Evolutionary conservation across 1,284 basidiomycete genomes (phyloP), one percentile per base, ranked within the genome.

Genomic region (Tetrapyrgos nigripes): DNA sequence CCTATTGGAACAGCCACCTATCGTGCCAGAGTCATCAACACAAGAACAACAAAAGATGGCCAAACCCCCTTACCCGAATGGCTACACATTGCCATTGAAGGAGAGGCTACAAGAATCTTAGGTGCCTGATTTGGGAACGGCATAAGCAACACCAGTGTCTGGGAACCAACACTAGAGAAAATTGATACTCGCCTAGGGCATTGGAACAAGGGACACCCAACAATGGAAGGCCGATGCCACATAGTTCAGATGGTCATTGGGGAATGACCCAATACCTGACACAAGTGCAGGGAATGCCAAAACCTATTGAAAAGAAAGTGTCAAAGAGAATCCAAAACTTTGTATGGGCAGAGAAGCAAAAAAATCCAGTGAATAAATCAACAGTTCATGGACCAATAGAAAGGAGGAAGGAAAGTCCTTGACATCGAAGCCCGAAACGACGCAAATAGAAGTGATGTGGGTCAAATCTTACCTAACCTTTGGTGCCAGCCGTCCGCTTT

Each of bases 221-320:
- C 60, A 6, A 28, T 63, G 13, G 60, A 65, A 46, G 59, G 63
- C 1, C 31, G 51, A 55, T 17, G 57, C 13, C 50, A 56, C 10
- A 60, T 65, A 9, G 43, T 64, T 13, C n/a, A n/a, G n/a, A n/a
- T n/a, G n/a, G n/a, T n/a, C n/a, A n/a, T n/a, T n/a, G n/a, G n/a
- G n/a, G 57, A 3, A 59, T 43, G 27, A 59, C 62, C 0, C 62
- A 62, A 33, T 66, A 61, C 60, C 52, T 63, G 31, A 52, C 59
- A 2, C 45, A 43, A 21, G 62, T 63, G 0, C 59, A 64, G 35
- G 61, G 64, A 0, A 66, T 66, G 62, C 64, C 64, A 13, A 54
- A 57, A 27, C 24, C 37, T 6, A 40, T 64, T 0, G 50, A 53
- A 49, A 40, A 35, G 9, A 53, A 27, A 28, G 27, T 63, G 9